Evolutionary conservation across 352 stramenopile genomes (phyloP).

Genomic region (Detonula confervacea): DNA sequence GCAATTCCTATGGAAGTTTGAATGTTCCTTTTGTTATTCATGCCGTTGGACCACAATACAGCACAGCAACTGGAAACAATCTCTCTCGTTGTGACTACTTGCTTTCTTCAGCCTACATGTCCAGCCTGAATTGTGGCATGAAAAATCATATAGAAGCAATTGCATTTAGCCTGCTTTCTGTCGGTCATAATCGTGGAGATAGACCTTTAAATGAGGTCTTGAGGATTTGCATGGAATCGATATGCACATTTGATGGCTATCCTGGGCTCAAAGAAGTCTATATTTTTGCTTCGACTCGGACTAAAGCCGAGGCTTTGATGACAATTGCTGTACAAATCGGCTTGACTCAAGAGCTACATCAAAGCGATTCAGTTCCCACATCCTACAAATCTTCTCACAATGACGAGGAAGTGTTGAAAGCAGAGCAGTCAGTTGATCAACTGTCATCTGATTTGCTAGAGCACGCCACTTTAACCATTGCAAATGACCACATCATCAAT

Average conservation of each 20-base stretch:
- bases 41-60: conserved; percentile 84
- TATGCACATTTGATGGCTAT: conserved; percentile 40
- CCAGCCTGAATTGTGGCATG: conserved; percentile 46
- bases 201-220: conserved; percentile 39
- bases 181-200: conserved; percentile 51
- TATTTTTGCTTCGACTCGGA: conserved; percentile 15
- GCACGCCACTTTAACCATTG: too few species aligned
- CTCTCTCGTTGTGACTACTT: conserved; percentile 48
- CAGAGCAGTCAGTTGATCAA: too few species aligned
- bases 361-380: too few species aligned
- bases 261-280: conserved; percentile 26
- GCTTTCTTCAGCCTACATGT: conserved; percentile 51
- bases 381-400: too few species aligned
- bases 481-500: too few species aligned
- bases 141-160: conserved; percentile 50
- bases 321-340: too few species aligned
- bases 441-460: too few species aligned
- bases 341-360: too few species aligned
- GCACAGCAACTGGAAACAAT: too few species aligned
- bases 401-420: too few species aligned
- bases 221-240: conserved; percentile 36
- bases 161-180: conserved; percentile 62
- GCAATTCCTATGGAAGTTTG: conserved; percentile 64
- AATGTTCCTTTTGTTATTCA: conserved; percentile 75
- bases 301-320: too few species aligned